Percentiles rank a stretch among this genome's conserved stretches.
phyloP scores from a whole-genome alignment of 129 eudicot genomes.

The Arctium minus region DNA sequence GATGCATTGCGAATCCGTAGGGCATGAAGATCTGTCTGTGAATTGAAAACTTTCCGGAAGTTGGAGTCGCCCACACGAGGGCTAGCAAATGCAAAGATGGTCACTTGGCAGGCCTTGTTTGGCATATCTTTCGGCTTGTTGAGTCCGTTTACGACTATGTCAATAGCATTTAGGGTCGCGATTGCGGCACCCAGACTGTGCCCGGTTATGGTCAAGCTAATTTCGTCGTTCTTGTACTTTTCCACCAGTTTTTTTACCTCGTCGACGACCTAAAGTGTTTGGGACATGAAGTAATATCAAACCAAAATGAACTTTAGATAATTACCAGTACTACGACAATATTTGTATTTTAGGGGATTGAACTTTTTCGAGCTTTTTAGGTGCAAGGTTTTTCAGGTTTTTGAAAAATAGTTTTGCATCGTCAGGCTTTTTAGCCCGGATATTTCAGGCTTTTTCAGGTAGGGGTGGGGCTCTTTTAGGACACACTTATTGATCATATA shows the following conservation, averaged over 20 bases:
- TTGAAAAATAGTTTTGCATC: too few relatives aligned
- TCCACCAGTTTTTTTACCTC: slow-evolving; percentile 77
- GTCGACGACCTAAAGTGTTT: slow-evolving; percentile 40
- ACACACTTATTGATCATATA: too few relatives aligned
- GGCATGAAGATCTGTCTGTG: slow-evolving; percentile 36
- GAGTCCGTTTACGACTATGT: slow-evolving; percentile 56
- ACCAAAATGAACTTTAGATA: not conserved
- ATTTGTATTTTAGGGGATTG: not conserved
- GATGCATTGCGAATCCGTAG: slow-evolving; percentile 47
- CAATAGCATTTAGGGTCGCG: slow-evolving; percentile 74
- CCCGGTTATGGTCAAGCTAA: slow-evolving; percentile 75
- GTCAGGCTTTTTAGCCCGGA: too few relatives aligned
- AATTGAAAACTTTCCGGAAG: slow-evolving; percentile 31
- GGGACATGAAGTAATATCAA: not conserved
- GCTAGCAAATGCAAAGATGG: slow-evolving; percentile 69
- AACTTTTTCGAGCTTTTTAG: too few relatives aligned
- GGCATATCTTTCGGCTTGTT: slow-evolving; percentile 52
- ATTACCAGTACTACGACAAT: not conserved
- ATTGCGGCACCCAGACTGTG: slow-evolving; percentile 94
- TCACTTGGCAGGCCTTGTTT: slow-evolving; percentile 54
- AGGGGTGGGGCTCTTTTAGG: too few relatives aligned
- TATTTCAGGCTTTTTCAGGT: too few relatives aligned
- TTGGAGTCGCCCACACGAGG: slow-evolving; percentile 75
- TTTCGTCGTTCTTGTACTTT: slow-evolving; percentile 75
- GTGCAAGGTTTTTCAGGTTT: too few relatives aligned